Base-by-base conservation (phyloP, 768 basidiomycete species). In the Clitopilus passeckerianus region DNA sequence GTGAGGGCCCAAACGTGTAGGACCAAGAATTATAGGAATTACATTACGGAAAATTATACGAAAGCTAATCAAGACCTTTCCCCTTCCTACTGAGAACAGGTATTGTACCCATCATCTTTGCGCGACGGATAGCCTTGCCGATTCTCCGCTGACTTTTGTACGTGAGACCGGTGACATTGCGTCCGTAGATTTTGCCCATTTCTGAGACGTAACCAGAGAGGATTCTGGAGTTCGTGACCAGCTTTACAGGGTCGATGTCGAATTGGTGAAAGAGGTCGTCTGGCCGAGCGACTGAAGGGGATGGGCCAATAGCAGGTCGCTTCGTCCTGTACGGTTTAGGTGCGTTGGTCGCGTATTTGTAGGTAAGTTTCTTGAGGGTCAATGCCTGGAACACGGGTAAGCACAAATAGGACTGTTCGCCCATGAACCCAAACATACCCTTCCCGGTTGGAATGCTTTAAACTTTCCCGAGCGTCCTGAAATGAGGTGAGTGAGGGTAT, bases 91-190 rank as follows among this genome's bases (percentile, higher is more conserved):
- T 79, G 64, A 80, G 76, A 16, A 76, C 64, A 8, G 93, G 90
- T 57, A 96, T 83, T 59, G 93, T 69, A 41, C 95, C 95, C 91
- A 96, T 95, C 81, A 88, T 87, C 74, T 89, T 91, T 60, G 95
- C 90, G 60, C 95, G 78, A 50, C 90, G 86, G 59, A 97, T 88
- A 46, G 94, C 91, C 73, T 93, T 93, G 60, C 85, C 90, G 4
- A 97, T 65, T 61, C 79, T 79, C 46, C 92, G 81, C 71, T 97
- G 95, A 57, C 76, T 89, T 74, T 86, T 86, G 72, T 85, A 80
- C 1, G 94, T 93, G 50, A 98, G 76, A 6, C 80, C 75, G 0
- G 92, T 95, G 30, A 80, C 68, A 8, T 82, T 78, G 56, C 95
- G 82, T n/a, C 77, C 74, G 62, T 80, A 79, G 63, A 96, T 91